Evolutionary conservation across 768 basidiomycete genomes (phyloP), one percentile per base, ranked within the genome.

Genomic region (Russula olivacea): DNA sequence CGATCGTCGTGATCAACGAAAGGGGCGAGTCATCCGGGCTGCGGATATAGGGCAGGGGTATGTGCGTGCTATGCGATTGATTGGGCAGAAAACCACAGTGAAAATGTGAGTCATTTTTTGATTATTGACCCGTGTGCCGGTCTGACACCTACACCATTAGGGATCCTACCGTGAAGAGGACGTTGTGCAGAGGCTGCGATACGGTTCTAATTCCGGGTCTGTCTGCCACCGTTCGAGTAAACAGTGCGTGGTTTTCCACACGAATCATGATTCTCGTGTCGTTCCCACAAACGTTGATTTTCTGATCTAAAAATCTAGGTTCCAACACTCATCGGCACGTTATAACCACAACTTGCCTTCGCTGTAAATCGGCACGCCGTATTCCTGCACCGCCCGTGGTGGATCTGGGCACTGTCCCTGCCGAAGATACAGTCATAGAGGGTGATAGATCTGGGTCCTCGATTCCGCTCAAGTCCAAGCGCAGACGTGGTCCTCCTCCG

Each of bases 81-180:
- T 93, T 17, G 87, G 88, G 5, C 82, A 84, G 74, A 91, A 88
- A 71, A 84, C 89, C 0, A 87, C 84, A 23, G 84, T 90, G 23
- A 85, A 84, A 70, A 85, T 93, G 92, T 93, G 43, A 48, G 82
- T 75, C 1, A 1, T 4, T 21, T 51, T 43, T 28, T n/a, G 10
- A 21, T 23, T 45, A 14, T 38, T 2, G 4, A 25, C 15, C 36
- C 4, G 49, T 23, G n/a, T 50, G 11, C 15, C 47, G 34, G 12
- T 30, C 7, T 52, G 2, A 49, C 19, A 49, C 54, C 15, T 56
- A 6, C 3, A 12, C 2, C 34, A 1, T 49, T 66, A 93, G 92
- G 68, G 92, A 94, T 71, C 91, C 92, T 0, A 76, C 81, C 0
- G 79, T 94, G n/a, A 95, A 94, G 71, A 85, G 92, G 12, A 83